These are phyloP conservation scores for Aspergillus caelatus DNA, from an alignment of 2,329 filamentous ascomycete genomes.

Conservation along the genomic window DNA sequence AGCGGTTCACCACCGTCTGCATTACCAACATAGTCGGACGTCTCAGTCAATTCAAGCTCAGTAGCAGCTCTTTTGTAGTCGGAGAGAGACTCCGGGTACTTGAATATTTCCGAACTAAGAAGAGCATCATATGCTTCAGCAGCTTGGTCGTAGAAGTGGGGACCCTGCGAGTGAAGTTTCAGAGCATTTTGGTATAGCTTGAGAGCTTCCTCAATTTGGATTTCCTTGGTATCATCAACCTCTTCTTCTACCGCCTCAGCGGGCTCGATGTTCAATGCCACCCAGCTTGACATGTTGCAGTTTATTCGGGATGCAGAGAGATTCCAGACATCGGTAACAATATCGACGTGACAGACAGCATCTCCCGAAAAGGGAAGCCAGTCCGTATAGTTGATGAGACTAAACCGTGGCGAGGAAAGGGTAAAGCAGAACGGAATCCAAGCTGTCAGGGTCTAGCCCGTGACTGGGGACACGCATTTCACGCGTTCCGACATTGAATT, in stretches of 20 bases:
- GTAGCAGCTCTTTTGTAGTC: slow-evolving; percentile 74
- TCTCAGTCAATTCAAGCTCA: slow-evolving; percentile 52
- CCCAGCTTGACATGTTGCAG: slow-evolving; percentile 63
- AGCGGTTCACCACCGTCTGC: slow-evolving; percentile 31
- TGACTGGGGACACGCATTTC: slow-evolving; percentile 20
- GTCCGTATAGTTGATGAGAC: background rate
- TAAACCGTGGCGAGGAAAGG: slow-evolving; percentile 7
- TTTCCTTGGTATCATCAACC: slow-evolving; percentile 90
- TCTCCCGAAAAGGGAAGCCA: slow-evolving; percentile 19
- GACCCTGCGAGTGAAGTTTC: slow-evolving; percentile 87
- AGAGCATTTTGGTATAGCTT: slow-evolving; percentile 92
- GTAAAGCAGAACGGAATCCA: slow-evolving; percentile 2
- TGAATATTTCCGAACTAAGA: slow-evolving; percentile 91
- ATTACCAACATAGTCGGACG: slow-evolving; percentile 24
- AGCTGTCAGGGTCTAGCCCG: slow-evolving; percentile 9
- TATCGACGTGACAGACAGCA: slow-evolving; percentile 18
- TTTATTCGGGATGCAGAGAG: slow-evolving; percentile 19
- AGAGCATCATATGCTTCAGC: slow-evolving; percentile 79
- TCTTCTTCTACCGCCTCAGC: slow-evolving; percentile 90
- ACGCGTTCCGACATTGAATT: slow-evolving; percentile 24
- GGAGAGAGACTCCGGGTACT: slow-evolving; percentile 81
- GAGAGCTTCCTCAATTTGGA: slow-evolving; percentile 95
- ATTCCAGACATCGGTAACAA: slow-evolving; percentile 15
- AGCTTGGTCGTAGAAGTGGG: slow-evolving; percentile 73
- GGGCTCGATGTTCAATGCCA: slow-evolving; percentile 89